Evolutionary conservation across 2,329 filamentous ascomycete genomes (phyloP), one percentile per base, ranked within the genome.

Genomic region (Diaporthe sp.): DNA sequence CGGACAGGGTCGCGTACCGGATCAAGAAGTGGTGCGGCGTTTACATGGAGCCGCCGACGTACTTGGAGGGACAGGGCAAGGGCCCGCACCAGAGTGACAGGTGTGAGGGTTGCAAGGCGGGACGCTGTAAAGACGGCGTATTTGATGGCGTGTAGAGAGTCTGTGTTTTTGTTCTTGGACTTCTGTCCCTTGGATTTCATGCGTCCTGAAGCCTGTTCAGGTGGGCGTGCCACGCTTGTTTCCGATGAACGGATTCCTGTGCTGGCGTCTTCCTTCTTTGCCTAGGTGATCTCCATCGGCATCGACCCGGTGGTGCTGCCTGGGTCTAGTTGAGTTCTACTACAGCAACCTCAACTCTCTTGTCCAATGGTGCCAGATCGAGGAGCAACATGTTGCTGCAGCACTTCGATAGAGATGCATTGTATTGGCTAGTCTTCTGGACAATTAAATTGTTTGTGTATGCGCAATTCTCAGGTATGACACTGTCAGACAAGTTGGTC

Each of bases 21-120:
- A 65, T 81, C 25, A 80, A 78, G 75, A 78, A 74, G n/a, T 80
- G 79, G 79, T 75, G 71, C 10, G 79, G 78, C 2, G 70, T 79
- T 7, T 1, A 32, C 13, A 7, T 76, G 53, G 69, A 76, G 51
- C 22, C 0, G 13, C 76, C 71, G 4, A 37, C 13, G 22, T 71
- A 76, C 55, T 27, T 8, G 19, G 12, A n/a, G 8, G 10, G 25
- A 2, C 7, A 35, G 22, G 25, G 22, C 35, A 50, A 53, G 17
- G 44, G 32, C 1, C 72, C 72, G 44, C 72, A 73, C 35, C 15
- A 58, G 3, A 15, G 1, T 0, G 8, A 39, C 2, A 32, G 70
- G 22, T 73, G 72, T 42, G 72, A 73, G 56, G 72, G 72, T 1
- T 73, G 72, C 58, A 73, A 58, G 56, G 47, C 27, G 12, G 72